Conservation (phyloP, 2,329 filamentous ascomycete genomes). For the Alternaria sp. region DNA sequence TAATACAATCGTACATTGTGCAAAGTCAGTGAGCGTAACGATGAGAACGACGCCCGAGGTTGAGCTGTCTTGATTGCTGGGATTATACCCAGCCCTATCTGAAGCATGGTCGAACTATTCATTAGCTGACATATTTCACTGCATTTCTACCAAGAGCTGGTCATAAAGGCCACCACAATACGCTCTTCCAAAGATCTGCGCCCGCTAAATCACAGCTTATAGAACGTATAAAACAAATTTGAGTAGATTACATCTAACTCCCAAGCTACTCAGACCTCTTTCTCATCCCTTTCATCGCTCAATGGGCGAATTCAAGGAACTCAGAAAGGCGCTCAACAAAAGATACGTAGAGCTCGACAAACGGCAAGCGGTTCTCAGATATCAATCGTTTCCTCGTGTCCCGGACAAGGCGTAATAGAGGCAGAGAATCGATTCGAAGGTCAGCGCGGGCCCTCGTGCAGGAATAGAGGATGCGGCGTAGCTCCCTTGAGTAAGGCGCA, state of each 20-base stretch:
- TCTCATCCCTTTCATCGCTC: too few species aligned
- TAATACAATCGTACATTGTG: not conserved
- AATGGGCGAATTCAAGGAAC: not conserved
- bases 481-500: not conserved
- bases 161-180: too few species aligned
- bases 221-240: not conserved
- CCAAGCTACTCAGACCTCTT: not conserved
- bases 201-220: not conserved
- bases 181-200: not conserved
- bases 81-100: not conserved
- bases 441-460: not conserved
- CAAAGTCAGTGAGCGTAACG: not conserved
- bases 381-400: not conserved
- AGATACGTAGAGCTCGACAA: not conserved
- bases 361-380: not conserved
- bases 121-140: too few species aligned
- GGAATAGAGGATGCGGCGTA: not conserved
- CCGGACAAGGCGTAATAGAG: not conserved
- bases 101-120: not conserved
- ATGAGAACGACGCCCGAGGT: not conserved
- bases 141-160: not conserved
- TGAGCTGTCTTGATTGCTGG: not conserved
- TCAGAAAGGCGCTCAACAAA: not conserved
- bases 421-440: not conserved
- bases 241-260: not conserved